Conservation (phyloP, 768 basidiomycete species). For the Peribolospora baueri region DNA sequence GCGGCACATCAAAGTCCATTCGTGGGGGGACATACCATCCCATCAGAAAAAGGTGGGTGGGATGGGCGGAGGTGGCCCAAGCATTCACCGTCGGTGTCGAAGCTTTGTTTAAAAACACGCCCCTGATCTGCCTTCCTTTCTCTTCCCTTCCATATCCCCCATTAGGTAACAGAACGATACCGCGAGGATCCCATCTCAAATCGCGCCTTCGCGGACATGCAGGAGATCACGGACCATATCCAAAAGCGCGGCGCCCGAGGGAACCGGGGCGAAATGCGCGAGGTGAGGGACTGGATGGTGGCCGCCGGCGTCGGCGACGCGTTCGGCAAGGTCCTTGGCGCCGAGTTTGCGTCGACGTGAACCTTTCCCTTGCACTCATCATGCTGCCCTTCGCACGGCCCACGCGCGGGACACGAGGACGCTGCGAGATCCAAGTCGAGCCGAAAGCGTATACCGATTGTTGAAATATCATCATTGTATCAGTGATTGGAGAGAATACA, state of each 20-base stretch:
- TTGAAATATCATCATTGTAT: no score
- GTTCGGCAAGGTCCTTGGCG: constrained; percentile 17
- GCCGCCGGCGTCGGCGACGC: constrained; percentile 18
- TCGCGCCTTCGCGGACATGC: constrained; percentile 17
- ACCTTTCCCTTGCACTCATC: no score
- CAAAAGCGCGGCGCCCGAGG: constrained; percentile 17
- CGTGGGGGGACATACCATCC: constrained; percentile 22
- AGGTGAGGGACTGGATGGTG: constrained; percentile 19
- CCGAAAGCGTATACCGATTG: no score
- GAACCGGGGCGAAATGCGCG: constrained; percentile 21
- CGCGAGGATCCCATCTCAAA: constrained; percentile 10
- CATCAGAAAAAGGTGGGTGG: constrained; percentile 21
- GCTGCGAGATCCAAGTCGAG: no score
- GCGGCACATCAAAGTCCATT: constrained; percentile 20
- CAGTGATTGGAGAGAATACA: no score
- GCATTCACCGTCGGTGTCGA: no score
- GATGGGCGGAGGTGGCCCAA: not conserved
- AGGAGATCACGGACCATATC: constrained; percentile 20
- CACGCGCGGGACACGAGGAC: no score
- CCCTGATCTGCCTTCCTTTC: not conserved
- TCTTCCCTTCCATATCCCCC: not conserved
- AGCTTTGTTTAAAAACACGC: no score
- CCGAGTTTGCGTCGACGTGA: not conserved
- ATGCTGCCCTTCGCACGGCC: no score
- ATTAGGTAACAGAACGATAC: constrained; percentile 20